Evolutionary conservation across 306 rosid genomes (phyloP), one percentile per base, ranked within the genome.

Genomic region (Prunus kanzakura): DNA sequence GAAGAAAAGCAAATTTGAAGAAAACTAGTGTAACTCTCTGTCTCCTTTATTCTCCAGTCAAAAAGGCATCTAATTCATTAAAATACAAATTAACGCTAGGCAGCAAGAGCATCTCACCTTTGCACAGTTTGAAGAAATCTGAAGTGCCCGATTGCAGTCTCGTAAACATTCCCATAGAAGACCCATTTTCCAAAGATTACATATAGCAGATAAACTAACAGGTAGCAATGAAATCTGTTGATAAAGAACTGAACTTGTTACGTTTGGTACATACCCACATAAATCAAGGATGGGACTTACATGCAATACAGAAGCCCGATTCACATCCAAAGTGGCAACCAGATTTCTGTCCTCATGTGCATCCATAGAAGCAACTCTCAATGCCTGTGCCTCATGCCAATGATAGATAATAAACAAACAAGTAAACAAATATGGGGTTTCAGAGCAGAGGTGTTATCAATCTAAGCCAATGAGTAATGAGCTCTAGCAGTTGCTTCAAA

Each of bases 271-370:
- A 30, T 35, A 25, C 74, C 22, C 13, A 56, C 38, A 27, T 27
- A 13, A 50, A 13, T 14, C 3, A 72, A 38, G n/a, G 3, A 23
- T 5, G 35, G 29, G 75, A 69, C 93, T 84, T 79, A 93, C 97
- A 82, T 84, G 86, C 82, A 93, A 86, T 50, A 84, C 93, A 51
- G 86, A 83, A 81, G 98, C 98, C 74, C 97, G 93, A 83, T 93
- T 93, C 81, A 82, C 47, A 86, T 84, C 87, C 83, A 93, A 84
- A 4, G 86, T 84, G 20, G 96, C 87, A 79, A 86, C 86, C 79
- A 88, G 78, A 83, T 88, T 93, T 71, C 72, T 83, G 43, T 86
- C 89, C 45, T 77, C 90, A 77, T 76, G 67, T 73, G 78, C 88
- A 52, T 89, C 88, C 41, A 82, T 67, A 7, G 98, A 96, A 67